A percentile compares a stretch with the other conserved stretches of the same genome.
These are phyloP conservation scores for Xylaria telfairii DNA, from an alignment of 495 filamentous ascomycete species.

Conservation along the genomic window DNA sequence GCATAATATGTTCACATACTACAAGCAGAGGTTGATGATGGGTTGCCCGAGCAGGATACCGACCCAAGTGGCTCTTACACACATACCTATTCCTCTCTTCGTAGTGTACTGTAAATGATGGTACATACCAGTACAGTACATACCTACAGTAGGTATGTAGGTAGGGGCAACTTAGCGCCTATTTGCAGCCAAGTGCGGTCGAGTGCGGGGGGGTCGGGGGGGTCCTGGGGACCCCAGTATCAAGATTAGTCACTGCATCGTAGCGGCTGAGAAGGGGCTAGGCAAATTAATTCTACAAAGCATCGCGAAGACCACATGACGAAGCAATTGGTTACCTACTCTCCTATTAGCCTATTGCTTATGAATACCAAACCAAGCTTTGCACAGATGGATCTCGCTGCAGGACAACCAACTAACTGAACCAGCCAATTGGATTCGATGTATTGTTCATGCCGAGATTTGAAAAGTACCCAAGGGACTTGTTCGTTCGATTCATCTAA, in stretches of 20 bases:
- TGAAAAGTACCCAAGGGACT: conserved; percentile 6
- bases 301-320: background rate
- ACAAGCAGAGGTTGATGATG: background rate
- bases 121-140: too few relatives aligned
- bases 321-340: background rate
- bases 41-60: background rate
- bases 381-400: conserved; percentile 8
- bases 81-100: too few relatives aligned
- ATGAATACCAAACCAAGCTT: background rate
- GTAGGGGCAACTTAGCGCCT: too few relatives aligned
- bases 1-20: background rate
- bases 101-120: background rate
- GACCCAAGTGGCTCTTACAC: background rate
- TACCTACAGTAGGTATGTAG: background rate
- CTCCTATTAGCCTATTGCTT: conserved; percentile 3
- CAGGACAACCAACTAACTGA: background rate
- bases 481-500: background rate
- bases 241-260: too few relatives aligned
- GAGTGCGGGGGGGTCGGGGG: background rate
- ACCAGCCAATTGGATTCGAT: background rate
- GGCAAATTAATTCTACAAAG: background rate
- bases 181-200: too few relatives aligned
- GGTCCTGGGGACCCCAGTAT: background rate
- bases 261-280: background rate
- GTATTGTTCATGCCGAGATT: background rate